Evolutionary conservation across 306 rosid species (phyloP).

Genomic region (Ammopiptanthus mongolicus): DNA sequence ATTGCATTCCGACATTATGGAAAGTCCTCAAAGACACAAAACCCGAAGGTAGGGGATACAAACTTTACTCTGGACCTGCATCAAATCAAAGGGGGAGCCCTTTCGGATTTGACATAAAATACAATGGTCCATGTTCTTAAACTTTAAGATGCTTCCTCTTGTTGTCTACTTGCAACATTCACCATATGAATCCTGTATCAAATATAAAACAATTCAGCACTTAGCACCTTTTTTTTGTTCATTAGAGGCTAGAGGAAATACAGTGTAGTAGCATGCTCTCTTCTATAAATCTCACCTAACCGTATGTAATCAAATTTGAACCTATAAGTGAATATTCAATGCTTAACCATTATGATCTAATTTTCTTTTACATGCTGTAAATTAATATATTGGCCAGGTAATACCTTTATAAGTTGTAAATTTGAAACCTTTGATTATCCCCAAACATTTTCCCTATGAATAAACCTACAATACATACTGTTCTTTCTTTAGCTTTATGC

Average conservation of each 20-base stretch:
- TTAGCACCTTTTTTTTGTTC: background rate
- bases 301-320: background rate
- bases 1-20: background rate
- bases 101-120: constrained; percentile 25
- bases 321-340: background rate
- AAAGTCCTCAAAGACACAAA: background rate
- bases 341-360: background rate
- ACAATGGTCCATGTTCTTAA: constrained; percentile 23
- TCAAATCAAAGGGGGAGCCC: constrained; percentile 26
- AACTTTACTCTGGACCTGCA: constrained; percentile 38
- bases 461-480: background rate
- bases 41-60: background rate
- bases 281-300: background rate
- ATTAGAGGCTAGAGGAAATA: background rate
- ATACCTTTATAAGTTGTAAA: background rate
- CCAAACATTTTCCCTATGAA: background rate
- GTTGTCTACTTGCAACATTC: constrained; percentile 33
- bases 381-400: background rate
- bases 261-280: background rate
- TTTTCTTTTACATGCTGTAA: too few relatives aligned
- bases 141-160: background rate
- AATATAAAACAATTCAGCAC: background rate
- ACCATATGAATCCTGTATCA: constrained; percentile 21
- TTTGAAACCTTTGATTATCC: background rate
- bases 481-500: background rate